phyloP scores from a whole-genome alignment of 2,329 filamentous ascomycete genomes.

The Pseudocercospora cruenta region DNA sequence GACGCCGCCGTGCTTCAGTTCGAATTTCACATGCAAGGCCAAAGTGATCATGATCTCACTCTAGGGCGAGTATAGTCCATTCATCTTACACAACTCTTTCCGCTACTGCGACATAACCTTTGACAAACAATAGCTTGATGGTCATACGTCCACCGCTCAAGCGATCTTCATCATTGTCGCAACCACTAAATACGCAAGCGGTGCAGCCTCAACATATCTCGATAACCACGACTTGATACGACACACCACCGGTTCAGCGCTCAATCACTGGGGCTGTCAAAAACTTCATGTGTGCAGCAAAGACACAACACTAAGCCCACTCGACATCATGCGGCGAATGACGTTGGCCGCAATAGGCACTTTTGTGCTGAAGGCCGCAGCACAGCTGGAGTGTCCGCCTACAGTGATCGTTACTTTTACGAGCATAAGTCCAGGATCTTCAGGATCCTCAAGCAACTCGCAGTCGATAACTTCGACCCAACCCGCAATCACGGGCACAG shows the following conservation, averaged over 20 bases:
- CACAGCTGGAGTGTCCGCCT: background rate
- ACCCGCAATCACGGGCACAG: background rate
- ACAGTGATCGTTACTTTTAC: background rate
- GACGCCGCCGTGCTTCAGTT: background rate
- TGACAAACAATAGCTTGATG: background rate
- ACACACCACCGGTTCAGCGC: background rate
- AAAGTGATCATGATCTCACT: background rate
- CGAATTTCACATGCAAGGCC: background rate
- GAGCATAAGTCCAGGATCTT: background rate
- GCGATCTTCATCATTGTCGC: too few relatives aligned
- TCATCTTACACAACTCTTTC: background rate
- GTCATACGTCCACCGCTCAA: background rate
- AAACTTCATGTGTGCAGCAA: background rate
- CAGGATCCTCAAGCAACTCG: background rate
- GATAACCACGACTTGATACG: background rate
- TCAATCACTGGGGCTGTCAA: background rate
- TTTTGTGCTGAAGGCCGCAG: background rate
- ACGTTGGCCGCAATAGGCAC: background rate
- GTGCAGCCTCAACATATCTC: background rate
- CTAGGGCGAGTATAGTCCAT: background rate
- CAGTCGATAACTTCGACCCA: background rate
- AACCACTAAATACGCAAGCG: background rate
- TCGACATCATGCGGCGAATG: background rate
- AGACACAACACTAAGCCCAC: background rate
- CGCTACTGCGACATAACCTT: background rate